These are phyloP conservation scores for Phytophthora sp. DNA, from an alignment of 352 stramenopile species.

Conservation along the genomic window DNA sequence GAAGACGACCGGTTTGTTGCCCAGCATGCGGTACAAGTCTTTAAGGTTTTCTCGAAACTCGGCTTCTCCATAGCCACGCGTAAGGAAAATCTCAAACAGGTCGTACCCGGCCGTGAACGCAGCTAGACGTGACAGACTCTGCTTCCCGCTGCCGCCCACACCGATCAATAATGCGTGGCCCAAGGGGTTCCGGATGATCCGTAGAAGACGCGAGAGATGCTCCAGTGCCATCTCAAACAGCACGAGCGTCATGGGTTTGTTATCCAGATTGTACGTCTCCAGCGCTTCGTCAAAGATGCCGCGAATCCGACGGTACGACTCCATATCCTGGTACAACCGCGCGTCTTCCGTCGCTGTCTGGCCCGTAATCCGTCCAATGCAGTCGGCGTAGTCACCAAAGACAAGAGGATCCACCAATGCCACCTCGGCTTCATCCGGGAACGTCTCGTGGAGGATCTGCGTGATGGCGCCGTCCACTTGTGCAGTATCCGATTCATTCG, in stretches of 20 bases:
- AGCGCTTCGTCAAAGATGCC: slow-evolving; percentile 94
- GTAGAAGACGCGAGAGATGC: slow-evolving; percentile 92
- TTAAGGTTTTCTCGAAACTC: slow-evolving; percentile 96
- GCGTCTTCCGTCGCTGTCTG: slow-evolving; percentile 74
- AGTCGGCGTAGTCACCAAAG: slow-evolving; percentile 94
- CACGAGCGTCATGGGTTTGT: slow-evolving; percentile 95
- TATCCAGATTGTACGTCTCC: slow-evolving; percentile 94
- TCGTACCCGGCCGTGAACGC: slow-evolving; percentile 94
- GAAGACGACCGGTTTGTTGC: slow-evolving; percentile 91
- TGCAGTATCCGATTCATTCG: slow-evolving; percentile 81
- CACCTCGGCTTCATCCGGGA: slow-evolving; percentile 65
- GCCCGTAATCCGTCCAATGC: slow-evolving; percentile 71
- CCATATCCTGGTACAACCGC: slow-evolving; percentile 94
- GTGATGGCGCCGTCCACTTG: slow-evolving; percentile 86
- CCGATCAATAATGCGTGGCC: slow-evolving; percentile 95
- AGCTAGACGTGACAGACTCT: slow-evolving; percentile 92
- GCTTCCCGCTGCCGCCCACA: slow-evolving; percentile 94
- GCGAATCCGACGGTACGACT: slow-evolving; percentile 89
- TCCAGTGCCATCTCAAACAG: slow-evolving; percentile 97
- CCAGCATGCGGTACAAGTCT: slow-evolving; percentile 91
- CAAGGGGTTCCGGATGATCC: slow-evolving; percentile 92
- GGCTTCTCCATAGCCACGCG: slow-evolving; percentile 92
- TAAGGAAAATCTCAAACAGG: slow-evolving; percentile 95
- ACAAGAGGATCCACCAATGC: slow-evolving; percentile 86
- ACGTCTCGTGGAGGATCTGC: slow-evolving; percentile 75